Percentiles rank a stretch among this genome's conserved stretches.
These are phyloP conservation scores for Sutorius eximius DNA, from an alignment of 1,284 basidiomycete species.

Conservation along the genomic window DNA sequence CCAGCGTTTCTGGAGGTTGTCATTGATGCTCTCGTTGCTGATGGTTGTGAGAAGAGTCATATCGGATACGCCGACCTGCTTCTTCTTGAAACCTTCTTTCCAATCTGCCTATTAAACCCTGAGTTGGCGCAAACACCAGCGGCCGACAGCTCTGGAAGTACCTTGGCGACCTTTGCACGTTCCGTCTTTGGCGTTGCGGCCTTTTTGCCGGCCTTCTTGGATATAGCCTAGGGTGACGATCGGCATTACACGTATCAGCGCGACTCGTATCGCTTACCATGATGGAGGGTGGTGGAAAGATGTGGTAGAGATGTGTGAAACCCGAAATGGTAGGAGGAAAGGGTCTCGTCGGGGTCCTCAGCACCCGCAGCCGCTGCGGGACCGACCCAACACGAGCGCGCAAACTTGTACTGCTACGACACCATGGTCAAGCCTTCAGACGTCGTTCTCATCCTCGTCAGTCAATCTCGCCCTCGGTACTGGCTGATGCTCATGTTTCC, in stretches of 20 bases:
- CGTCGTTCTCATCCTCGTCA: constrained; percentile 39
- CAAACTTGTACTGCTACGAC: background rate
- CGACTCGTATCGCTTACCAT: constrained; percentile 21
- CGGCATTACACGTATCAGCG: background rate
- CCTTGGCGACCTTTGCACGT: constrained; percentile 73
- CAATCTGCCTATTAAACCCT: constrained; percentile 76
- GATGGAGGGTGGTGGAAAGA: constrained; percentile 6
- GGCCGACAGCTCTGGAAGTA: constrained; percentile 30
- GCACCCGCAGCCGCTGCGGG: constrained; percentile 11
- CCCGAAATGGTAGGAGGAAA: constrained; percentile 11
- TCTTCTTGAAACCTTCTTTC: constrained; percentile 99
- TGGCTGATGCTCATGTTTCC: constrained; percentile 3
- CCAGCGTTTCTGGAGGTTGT: constrained; percentile 97
- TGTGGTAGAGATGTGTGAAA: constrained; percentile 5
- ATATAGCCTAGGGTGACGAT: constrained; percentile 62
- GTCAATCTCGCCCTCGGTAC: constrained; percentile 11
- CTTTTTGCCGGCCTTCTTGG: constrained; percentile 93
- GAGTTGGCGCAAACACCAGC: constrained; percentile 1
- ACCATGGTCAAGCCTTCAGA: constrained; percentile 35
- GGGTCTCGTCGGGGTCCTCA: constrained; percentile 23
- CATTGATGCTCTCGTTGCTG: constrained; percentile 97
- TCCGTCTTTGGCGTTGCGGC: constrained; percentile 64
- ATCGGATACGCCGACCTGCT: constrained; percentile 95
- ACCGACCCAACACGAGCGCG: background rate
- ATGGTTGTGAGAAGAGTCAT: constrained; percentile 98